A percentile compares a stretch with the other conserved stretches of the same genome.
Evolutionary conservation across 2,329 filamentous ascomycete genomes (phyloP).

Genomic region (Nakataea oryzae): DNA sequence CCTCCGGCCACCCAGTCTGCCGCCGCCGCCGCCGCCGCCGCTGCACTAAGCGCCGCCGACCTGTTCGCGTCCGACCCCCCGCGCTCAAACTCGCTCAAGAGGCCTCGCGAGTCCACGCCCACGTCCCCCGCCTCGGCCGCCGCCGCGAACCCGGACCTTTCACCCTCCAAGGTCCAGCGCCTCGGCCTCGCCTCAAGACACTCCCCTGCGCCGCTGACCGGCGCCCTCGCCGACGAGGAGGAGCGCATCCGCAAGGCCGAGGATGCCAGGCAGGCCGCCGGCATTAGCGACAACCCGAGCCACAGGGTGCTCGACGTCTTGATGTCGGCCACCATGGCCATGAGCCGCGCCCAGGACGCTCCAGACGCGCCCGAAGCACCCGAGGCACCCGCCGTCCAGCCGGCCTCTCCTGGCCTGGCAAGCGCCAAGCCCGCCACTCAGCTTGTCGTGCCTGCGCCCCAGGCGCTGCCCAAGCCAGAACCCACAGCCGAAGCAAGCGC

Average conservation of each 20-base stretch:
- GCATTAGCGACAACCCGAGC: conserved; percentile 41
- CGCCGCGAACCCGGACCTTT: conserved; percentile 26
- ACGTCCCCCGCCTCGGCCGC: conserved; percentile 21
- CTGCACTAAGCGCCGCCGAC: conserved; percentile 26
- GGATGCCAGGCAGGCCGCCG: conserved; percentile 21
- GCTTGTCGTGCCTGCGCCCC: conserved; percentile 20
- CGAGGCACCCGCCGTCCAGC: conserved; percentile 24
- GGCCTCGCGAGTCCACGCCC: conserved; percentile 36
- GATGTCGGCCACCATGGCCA: conserved; percentile 39
- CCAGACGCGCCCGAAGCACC: conserved; percentile 18
- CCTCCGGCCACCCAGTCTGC: conserved; percentile 22
- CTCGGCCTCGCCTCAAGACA: conserved; percentile 29
- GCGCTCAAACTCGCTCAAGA: conserved; percentile 31
- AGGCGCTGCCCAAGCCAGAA: conserved; percentile 15
- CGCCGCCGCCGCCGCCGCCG: conserved; percentile 22
- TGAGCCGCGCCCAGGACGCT: conserved; percentile 45
- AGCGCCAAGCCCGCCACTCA: conserved; percentile 20
- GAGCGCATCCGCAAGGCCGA: conserved; percentile 38
- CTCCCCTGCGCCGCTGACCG: conserved; percentile 38
- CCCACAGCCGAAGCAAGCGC: not conserved
- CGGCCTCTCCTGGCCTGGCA: conserved; percentile 21
- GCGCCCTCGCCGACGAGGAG: conserved; percentile 37
- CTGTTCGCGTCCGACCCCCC: conserved; percentile 26
- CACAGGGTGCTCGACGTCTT: conserved; percentile 42
- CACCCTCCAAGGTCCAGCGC: conserved; percentile 43